A percentile compares a stretch with the other conserved stretches of the same genome.
Conservation (phyloP, 352 stramenopile genomes). For the Phytophthora uliginosa region DNA sequence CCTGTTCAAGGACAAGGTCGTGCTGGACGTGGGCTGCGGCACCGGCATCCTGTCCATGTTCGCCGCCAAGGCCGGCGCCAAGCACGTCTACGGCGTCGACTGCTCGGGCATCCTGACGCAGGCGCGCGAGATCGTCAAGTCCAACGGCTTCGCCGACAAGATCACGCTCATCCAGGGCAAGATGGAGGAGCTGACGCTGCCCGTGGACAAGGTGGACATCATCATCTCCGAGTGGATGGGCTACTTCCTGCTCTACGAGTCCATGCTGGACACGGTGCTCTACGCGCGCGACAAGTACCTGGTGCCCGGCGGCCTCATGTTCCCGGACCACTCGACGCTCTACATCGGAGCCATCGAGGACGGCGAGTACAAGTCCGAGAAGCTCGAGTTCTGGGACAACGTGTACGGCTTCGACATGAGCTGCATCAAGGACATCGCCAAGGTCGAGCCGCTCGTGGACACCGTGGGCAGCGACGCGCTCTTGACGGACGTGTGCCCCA, state of each 20-base stretch:
- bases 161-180: constrained; percentile 98
- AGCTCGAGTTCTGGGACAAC: constrained; percentile 98
- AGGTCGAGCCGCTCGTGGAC: constrained; percentile 98
- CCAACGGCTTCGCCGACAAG: constrained; percentile 94
- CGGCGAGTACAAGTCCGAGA: constrained; percentile 95
- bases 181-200: constrained; percentile 93
- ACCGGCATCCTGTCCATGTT: constrained; percentile 99
- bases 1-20: constrained; percentile 98
- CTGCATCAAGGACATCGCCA: constrained; percentile 97
- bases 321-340: constrained; percentile 97
- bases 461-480: constrained; percentile 95
- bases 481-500: constrained; percentile 92
- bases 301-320: constrained; percentile 93
- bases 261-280: constrained; percentile 98
- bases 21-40: constrained; percentile 98
- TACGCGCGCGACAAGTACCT: constrained; percentile 98
- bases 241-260: constrained; percentile 98
- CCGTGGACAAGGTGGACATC: constrained; percentile 96
- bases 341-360: constrained; percentile 98
- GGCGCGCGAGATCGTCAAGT: constrained; percentile 95
- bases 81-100: constrained; percentile 96
- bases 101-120: constrained; percentile 96
- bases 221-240: constrained; percentile 99
- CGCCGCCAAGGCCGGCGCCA: constrained; percentile 93
- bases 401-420: constrained; percentile 99